Evolutionary conservation across 2,329 filamentous ascomycete genomes (phyloP), one percentile per base, ranked within the genome.

Genomic region (Xylariomycetidae sp.): DNA sequence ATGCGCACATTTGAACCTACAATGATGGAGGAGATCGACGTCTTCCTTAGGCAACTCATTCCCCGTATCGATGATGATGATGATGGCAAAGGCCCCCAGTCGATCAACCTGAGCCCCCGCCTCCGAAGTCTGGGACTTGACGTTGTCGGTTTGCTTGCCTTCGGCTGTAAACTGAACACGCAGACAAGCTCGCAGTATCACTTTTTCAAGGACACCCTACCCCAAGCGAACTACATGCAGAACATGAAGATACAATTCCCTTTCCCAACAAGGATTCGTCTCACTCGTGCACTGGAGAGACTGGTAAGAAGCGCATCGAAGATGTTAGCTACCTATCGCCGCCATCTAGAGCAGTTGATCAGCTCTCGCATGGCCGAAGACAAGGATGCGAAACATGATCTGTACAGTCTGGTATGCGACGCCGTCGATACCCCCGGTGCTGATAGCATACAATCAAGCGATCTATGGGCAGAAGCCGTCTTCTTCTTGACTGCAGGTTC

Each of bases 321-420:
- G 22, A 31, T 7, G 23, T 31, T 4, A 27, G 23, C 4, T 32
- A 33, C 26, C 30, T 38, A 18, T 6, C 25, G 22, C 13, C 27
- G 25, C 3, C 12, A 38, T 1, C 13, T 44, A 2, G 30, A 41
- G 17, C 38, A 15, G 7, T 42, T 46, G 33, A 39, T 45, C 4
- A 16, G 15, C 6, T 31, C 5, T 4, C 27, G 31, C 5, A 30
- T 37, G 14, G 16, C 16, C 7, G 20, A 35, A 18, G 40, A 36
- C 3, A 16, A 19, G 13, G 8, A 45, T 25, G 64, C 66, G 9
- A 57, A 62, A 37, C 48, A 67, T 17, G 60, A 62, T 4, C 65
- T 74, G 27, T 73, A 72, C 41, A 70, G 64, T 1, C 70, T 70
- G 35, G 53, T 74, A 1, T 68, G 34, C 2, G 36, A 41, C 5